Evolutionary conservation across 2,329 filamentous ascomycete species (phyloP).

Genomic region (Domatiomyces catenatus): DNA sequence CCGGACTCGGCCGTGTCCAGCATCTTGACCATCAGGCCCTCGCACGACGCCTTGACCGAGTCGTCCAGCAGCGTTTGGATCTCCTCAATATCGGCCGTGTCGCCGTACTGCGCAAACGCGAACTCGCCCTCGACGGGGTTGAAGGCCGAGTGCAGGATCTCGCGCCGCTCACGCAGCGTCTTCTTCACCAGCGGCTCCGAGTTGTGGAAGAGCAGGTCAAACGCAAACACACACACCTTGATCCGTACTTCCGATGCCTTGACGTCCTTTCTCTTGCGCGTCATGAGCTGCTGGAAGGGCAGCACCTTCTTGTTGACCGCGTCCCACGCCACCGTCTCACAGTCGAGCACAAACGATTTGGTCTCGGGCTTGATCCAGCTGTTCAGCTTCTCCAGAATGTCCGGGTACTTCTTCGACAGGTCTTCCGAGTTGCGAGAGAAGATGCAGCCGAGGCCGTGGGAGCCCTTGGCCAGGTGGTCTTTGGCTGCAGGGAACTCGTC

Average conservation of each 20-base stretch:
- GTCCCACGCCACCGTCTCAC: conserved; percentile 96
- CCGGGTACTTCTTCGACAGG: conserved; percentile 91
- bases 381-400: conserved; percentile 75
- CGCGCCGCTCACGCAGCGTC: conserved; percentile 66
- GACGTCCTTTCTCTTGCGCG: conserved; percentile 91
- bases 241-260: conserved; percentile 90
- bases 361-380: conserved; percentile 82
- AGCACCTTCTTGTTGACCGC: conserved; percentile 86
- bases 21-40: conserved; percentile 99
- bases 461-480: conserved; percentile 44
- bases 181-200: conserved; percentile 80
- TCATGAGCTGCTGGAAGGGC: conserved; percentile 97
- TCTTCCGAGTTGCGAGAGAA: conserved; percentile 98
- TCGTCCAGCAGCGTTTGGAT: conserved; percentile 89
- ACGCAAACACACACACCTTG: conserved; percentile 93
- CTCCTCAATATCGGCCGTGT: conserved; percentile 79
- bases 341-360: conserved; percentile 94
- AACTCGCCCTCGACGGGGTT: conserved; percentile 75
- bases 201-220: conserved; percentile 86
- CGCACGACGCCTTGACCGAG: conserved; percentile 86
- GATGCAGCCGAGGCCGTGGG: conserved; percentile 67
- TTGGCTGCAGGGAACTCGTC: conserved; percentile 50
- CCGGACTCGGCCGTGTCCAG: conserved; percentile 80
- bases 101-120: conserved; percentile 68
- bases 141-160: conserved; percentile 60